Percentiles rank a stretch among this genome's conserved stretches.
Evolutionary conservation across 2,329 filamentous ascomycete species (phyloP).

Genomic region (Tolypocladium tundrense): DNA sequence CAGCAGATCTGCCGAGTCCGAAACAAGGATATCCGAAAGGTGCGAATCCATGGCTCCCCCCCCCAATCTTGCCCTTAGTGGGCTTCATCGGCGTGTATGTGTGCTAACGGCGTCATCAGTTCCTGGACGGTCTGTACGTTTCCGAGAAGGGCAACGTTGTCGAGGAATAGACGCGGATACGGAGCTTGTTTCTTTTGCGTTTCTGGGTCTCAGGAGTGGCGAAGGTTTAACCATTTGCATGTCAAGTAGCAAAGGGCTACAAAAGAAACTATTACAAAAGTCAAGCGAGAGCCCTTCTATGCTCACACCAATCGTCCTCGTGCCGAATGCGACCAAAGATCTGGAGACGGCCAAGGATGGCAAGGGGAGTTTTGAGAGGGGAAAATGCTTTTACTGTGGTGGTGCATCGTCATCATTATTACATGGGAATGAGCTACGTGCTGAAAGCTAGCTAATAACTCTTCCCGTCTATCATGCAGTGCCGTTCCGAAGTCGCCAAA

Average conservation of each 20-base stretch:
- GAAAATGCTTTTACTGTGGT: not conserved
- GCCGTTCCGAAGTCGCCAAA: not conserved
- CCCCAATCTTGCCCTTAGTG: not conserved
- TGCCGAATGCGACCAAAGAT: not conserved
- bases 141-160: conserved; percentile 96
- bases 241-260: conserved; percentile 45
- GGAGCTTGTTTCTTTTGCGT: conserved; percentile 44
- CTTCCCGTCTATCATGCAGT: conserved; percentile 1
- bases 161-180: conserved; percentile 47
- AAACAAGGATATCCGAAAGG: conserved; percentile 99
- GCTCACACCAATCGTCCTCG: not conserved
- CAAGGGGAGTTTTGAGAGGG: not conserved
- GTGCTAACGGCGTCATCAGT: conserved; percentile 41
- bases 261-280: conserved; percentile 25
- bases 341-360: not conserved
- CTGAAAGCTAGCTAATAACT: not conserved
- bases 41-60: conserved; percentile 24
- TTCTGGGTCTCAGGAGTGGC: conserved; percentile 54
- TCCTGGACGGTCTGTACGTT: conserved; percentile 99
- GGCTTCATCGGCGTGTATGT: not conserved
- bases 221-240: conserved; percentile 51
- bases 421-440: not conserved
- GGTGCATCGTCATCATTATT: not conserved
- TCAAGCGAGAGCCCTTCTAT: conserved; percentile 21
- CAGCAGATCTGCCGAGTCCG: conserved; percentile 99